Percentiles rank a stretch among this genome's conserved stretches.
Conservation (phyloP, 2,329 filamentous ascomycete species). For the Alternaria tenuissima region DNA sequence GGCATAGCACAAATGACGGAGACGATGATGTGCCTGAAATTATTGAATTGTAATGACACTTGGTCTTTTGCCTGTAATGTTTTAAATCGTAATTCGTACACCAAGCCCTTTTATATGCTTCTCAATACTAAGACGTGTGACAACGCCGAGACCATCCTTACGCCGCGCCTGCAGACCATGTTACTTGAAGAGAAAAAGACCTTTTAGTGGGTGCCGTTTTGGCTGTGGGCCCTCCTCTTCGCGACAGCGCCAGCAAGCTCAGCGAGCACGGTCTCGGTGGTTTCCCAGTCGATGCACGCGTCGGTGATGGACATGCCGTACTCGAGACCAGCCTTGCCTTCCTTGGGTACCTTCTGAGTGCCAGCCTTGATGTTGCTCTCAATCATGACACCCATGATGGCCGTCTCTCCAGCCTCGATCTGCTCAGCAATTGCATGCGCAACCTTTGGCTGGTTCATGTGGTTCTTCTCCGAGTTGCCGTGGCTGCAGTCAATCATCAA, state of each 20-base stretch:
- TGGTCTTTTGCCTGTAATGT: background rate
- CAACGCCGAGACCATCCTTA: slow-evolving; percentile 14
- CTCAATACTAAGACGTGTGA: background rate
- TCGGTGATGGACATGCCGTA: slow-evolving; percentile 98
- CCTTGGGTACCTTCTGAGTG: slow-evolving; percentile 87
- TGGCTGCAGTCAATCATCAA: slow-evolving; percentile 99
- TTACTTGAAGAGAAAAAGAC: background rate
- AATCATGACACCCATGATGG: slow-evolving; percentile 98
- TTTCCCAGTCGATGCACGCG: slow-evolving; percentile 94
- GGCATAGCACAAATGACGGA: slow-evolving; percentile 22
- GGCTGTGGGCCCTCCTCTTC: slow-evolving; percentile 66
- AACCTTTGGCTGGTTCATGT: slow-evolving; percentile 97
- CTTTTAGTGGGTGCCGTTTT: slow-evolving; percentile 41
- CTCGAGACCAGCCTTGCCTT: slow-evolving; percentile 84
- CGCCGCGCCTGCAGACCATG: slow-evolving; percentile 4
- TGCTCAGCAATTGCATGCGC: slow-evolving; percentile 83
- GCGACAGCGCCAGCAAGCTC: slow-evolving; percentile 81
- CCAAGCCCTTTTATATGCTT: background rate
- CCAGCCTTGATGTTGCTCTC: slow-evolving; percentile 97
- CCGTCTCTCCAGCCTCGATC: slow-evolving; percentile 81
- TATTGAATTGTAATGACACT: slow-evolving; percentile 25
- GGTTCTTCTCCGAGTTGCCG: slow-evolving; percentile 94
- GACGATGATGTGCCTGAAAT: slow-evolving; percentile 25
- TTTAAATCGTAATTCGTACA: slow-evolving; percentile 7
- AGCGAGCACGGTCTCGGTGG: slow-evolving; percentile 81